A percentile compares a stretch with the other conserved stretches of the same genome.
Conservation (phyloP, 495 filamentous ascomycete species). For the Talaromyces stipitatus region DNA sequence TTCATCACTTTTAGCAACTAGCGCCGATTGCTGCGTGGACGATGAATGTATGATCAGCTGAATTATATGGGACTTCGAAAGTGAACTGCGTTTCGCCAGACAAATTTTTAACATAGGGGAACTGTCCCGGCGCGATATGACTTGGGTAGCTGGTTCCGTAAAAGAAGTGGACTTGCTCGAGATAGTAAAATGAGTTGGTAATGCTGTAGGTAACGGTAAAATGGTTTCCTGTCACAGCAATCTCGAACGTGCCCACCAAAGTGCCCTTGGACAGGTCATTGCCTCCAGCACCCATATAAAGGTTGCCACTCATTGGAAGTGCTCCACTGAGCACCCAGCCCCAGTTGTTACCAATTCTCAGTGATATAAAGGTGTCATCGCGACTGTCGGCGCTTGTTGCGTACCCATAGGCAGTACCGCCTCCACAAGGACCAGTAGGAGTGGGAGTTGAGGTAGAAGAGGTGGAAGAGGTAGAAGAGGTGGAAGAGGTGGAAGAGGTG, state of each 20-base stretch:
- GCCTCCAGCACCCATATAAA: neutral
- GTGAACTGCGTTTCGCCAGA: neutral
- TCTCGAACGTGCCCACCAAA: neutral
- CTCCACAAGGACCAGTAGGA: neutral
- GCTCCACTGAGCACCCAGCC: neutral
- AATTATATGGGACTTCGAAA: neutral
- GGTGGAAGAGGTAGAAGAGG: neutral
- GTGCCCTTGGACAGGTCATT: slow-evolving; percentile 2
- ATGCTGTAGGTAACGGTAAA: neutral
- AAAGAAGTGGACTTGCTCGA: neutral
- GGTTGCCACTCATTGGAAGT: neutral
- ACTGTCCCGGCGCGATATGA: neutral
- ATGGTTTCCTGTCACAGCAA: neutral
- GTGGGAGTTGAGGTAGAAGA: neutral
- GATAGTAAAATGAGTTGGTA: neutral
- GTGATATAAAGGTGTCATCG: neutral
- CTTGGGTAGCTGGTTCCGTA: neutral
- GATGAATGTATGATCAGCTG: neutral
- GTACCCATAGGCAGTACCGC: slow-evolving; percentile 1
- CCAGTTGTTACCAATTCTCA: neutral
- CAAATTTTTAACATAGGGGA: neutral
- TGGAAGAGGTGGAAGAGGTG: neutral
- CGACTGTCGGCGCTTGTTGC: neutral
- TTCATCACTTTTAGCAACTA: neutral
- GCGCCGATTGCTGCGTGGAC: neutral